Conservation (phyloP, 306 rosid species). For the Quercus wislizeni region DNA sequence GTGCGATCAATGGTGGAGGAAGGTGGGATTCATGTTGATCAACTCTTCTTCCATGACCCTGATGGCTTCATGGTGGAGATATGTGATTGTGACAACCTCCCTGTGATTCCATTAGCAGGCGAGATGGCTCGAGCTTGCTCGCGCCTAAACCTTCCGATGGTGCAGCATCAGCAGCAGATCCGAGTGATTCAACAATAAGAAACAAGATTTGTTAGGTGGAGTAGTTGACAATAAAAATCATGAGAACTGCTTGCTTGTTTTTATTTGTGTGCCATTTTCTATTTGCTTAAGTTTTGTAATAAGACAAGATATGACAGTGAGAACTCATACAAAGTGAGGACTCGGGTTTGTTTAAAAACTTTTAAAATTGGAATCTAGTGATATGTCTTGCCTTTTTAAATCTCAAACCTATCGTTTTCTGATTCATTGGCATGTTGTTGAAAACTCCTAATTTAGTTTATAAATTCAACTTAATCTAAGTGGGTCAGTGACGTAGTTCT, state of each 20-base stretch:
- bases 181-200: constrained; percentile 7
- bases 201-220: neutral
- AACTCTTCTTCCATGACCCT: constrained; percentile 89
- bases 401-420: neutral
- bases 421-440: neutral
- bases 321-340: neutral
- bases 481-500: too few relatives aligned
- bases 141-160: constrained; percentile 22
- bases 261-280: neutral
- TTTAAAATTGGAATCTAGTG: neutral
- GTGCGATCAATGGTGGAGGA: constrained; percentile 71
- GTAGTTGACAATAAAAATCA: neutral
- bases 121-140: constrained; percentile 44
- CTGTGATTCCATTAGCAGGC: constrained; percentile 59
- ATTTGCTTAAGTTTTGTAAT: neutral
- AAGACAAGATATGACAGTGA: neutral
- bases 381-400: neutral
- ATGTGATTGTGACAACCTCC: constrained; percentile 86
- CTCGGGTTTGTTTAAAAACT: neutral
- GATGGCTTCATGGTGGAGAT: constrained; percentile 98
- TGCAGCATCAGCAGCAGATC: constrained; percentile 28
- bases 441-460: neutral
- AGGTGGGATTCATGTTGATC: constrained; percentile 77
- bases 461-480: too few relatives aligned
- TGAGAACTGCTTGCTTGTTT: neutral